These are phyloP conservation scores for Chaetoscypha palmicola DNA, from an alignment of 2,329 filamentous ascomycete species.

Conservation along the genomic window DNA sequence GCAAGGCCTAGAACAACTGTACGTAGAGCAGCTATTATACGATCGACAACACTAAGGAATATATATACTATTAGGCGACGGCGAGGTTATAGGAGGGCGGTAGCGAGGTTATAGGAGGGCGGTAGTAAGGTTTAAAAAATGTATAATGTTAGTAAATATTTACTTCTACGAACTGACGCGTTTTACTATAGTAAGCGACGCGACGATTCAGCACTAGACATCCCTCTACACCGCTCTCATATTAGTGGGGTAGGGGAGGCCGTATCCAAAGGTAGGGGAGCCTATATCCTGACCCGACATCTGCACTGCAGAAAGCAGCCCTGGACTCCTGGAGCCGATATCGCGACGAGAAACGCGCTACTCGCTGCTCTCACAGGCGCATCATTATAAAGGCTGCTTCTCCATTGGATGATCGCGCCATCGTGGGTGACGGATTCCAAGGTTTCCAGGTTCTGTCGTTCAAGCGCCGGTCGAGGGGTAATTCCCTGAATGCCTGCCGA, in stretches of 20 bases:
- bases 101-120: too few relatives aligned
- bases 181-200: too few relatives aligned
- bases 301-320: not conserved
- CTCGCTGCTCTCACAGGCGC: not conserved
- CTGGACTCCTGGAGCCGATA: not conserved
- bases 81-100: too few relatives aligned
- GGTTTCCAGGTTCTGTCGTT: not conserved
- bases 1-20: too few relatives aligned
- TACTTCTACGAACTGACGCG: too few relatives aligned
- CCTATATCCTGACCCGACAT: conserved; percentile 4
- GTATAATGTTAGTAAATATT: too few relatives aligned
- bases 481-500: not conserved
- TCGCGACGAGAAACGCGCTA: too few relatives aligned
- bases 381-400: conserved; percentile 1
- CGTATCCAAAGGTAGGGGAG: not conserved
- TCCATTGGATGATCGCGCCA: not conserved
- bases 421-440: not conserved
- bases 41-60: too few relatives aligned
- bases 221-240: not conserved
- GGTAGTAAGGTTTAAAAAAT: too few relatives aligned
- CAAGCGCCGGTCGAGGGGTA: conserved; percentile 1
- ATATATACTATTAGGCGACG: too few relatives aligned
- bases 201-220: too few relatives aligned
- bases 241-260: not conserved
- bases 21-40: too few relatives aligned